Evolutionary conservation across 441 rosid genomes (phyloP), one percentile per base, ranked within the genome.

Genomic region (Pelargonium myrrhifolium): DNA sequence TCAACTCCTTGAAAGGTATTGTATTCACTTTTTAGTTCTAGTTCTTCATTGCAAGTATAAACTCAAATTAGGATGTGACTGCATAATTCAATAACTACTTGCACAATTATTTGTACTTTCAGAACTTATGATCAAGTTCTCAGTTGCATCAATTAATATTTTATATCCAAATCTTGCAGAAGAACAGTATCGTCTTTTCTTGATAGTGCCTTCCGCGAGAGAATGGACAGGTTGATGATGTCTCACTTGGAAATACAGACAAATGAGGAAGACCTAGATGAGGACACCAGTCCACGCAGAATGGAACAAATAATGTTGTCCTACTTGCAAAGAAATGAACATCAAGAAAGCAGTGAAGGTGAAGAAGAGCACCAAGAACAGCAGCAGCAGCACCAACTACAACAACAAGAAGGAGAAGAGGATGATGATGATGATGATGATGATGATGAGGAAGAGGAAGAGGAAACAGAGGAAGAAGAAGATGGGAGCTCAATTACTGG

Each of bases 1-100:
- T 68, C 76, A 84, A 64, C 93, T 91, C 40, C 82, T 93, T 28
- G 79, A 85, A 74, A 91, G 97, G 99, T 93, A 84, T n/a, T n/a
- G 3, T 18, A 12, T 45, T 45, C 15, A 45, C 61, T 47, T 6
- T 18, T 31, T 21, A 45, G 6, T 26, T 61, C 17, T 60, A 40
- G 51, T 24, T 35, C 24, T 6, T 42, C 47, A 42, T 42, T 42
- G 10, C 47, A 42, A 42, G 10, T 42, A 42, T 42, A 40, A 45
- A 45, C 51, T 45, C 4, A 45, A 42, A 39, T 39, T 10, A 42
- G 47, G 8, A 42, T 9, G 2, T 42, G 9, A 42, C 2, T 14
- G 3, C n/a, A 49, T 49, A n/a, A n/a, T 49, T n/a, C 17, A n/a
- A 12, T 4, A 49, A n/a, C 55, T 49, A 12, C 15, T 12, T 49